These are phyloP conservation scores for Bretschneidera sinensis DNA, from an alignment of 345 rosid genomes.

Conservation along the genomic window DNA sequence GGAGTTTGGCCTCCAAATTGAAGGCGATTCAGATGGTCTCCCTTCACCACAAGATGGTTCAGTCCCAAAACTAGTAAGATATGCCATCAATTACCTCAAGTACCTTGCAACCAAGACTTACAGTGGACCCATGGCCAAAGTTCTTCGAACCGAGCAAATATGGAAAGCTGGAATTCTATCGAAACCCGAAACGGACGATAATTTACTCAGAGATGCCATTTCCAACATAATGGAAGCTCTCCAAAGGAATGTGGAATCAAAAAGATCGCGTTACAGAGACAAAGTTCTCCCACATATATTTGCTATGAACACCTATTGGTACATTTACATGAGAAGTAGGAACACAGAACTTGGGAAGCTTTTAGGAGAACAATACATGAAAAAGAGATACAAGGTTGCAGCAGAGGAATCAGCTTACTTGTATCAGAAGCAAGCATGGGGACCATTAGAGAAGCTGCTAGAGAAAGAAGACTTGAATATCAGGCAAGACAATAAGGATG, in stretches of 20 bases:
- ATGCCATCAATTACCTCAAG: slow-evolving; percentile 57
- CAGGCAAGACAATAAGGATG: not conserved
- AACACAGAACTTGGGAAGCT: slow-evolving; percentile 53
- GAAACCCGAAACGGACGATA: slow-evolving; percentile 43
- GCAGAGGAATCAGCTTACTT: slow-evolving; percentile 62
- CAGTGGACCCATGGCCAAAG: slow-evolving; percentile 45
- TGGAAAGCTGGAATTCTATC: slow-evolving; percentile 53
- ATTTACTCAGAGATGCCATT: slow-evolving; percentile 47
- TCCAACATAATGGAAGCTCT: slow-evolving; percentile 55
- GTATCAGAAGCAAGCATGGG: slow-evolving; percentile 55
- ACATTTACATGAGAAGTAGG: slow-evolving; percentile 55
- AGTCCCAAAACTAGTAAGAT: slow-evolving; percentile 58
- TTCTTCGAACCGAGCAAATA: slow-evolving; percentile 49
- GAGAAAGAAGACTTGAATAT: slow-evolving; percentile 27
- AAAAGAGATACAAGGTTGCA: slow-evolving; percentile 33
- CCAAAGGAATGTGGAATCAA: slow-evolving; percentile 48
- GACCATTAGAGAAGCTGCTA: slow-evolving; percentile 35
- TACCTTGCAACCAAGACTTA: slow-evolving; percentile 40
- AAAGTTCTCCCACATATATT: slow-evolving; percentile 37
- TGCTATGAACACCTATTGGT: slow-evolving; percentile 65
- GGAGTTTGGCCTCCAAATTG: slow-evolving; percentile 65
- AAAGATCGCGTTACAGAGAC: slow-evolving; percentile 43
- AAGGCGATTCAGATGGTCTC: slow-evolving; percentile 52
- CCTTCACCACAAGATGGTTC: slow-evolving; percentile 53
- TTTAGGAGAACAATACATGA: slow-evolving; percentile 45